Evolutionary conservation across 2,329 filamentous ascomycete genomes (phyloP), one percentile per base, ranked within the genome.

Genomic region (Stachybotrys chartarum): DNA sequence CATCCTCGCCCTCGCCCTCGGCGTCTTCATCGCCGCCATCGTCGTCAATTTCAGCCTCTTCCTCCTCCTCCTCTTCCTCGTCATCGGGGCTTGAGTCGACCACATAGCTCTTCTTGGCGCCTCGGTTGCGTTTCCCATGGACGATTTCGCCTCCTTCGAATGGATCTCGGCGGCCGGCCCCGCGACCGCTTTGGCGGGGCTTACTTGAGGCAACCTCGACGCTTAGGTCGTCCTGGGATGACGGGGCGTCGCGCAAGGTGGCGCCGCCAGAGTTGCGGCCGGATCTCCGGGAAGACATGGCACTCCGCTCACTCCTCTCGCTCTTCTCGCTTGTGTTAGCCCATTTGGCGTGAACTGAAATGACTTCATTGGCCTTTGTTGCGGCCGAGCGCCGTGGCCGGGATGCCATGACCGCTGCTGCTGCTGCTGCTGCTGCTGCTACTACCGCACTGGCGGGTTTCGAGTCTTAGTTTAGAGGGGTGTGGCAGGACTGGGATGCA

Each of bases 91-190:
- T 78, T 44, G 78, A 81, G 58, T 83, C 81, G 30, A 85, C 78
- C 42, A 83, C 78, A 54, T 84, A 84, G 60, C 76, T 83, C 70
- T 83, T 84, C 69, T 82, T 81, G 17, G 74, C 75, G 6, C 77
- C 78, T 8, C 80, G 76, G 56, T 78, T 81, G 51, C 81, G 74
- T 61, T 79, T 80, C 44, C 77, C 76, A 30, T 74, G 70, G 17
- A 79, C 66, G 51, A 80, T 78, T 61, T 79, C 75, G 32, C 75
- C 74, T 30, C 73, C 74, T 30, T 70, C 70, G 53, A 77, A 77
- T 49, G 65, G 65, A 24, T 74, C 72, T 51, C 66, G 67, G 50
- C 71, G 70, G 48, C 68, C 61, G 51, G 69, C 71, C 50, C 66
- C 72, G 47, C 73, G 73, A 7, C 76, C 78, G 50, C 76, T 73